Percentiles rank a stretch among this genome's conserved stretches.
Conservation (phyloP, 169 alveolate genomes). For the Plasmodium coatneyi region DNA sequence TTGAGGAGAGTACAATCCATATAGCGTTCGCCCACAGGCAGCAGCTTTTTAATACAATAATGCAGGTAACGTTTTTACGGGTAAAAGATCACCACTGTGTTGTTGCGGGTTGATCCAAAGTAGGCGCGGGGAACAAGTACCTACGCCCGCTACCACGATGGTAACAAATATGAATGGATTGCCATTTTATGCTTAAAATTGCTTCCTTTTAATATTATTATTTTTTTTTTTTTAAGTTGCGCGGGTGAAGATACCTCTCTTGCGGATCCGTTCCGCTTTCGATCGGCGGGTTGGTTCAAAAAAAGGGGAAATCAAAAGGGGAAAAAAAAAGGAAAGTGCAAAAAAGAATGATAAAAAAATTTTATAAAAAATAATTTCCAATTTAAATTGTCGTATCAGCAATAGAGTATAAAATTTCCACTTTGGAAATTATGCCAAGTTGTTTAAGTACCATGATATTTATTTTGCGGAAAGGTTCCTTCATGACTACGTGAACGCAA, state of each 20-base stretch:
- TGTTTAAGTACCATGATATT: constrained; percentile 54
- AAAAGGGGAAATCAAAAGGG: too few species aligned
- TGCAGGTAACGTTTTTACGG: neutral
- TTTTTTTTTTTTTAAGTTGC: neutral
- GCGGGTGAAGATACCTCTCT: neutral
- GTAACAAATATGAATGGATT: neutral
- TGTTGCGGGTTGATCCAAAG: neutral
- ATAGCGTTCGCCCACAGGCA: neutral
- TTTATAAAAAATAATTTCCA: constrained; percentile 50
- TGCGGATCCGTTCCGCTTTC: neutral
- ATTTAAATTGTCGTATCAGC: constrained; percentile 24
- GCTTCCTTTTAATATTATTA: neutral
- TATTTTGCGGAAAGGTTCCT: constrained; percentile 47
- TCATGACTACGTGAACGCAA: constrained; percentile 28
- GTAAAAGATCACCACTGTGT: neutral
- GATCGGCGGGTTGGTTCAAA: neutral
- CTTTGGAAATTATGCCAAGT: constrained; percentile 33
- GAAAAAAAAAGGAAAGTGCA: neutral
- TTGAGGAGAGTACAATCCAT: neutral
- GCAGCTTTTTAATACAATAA: neutral
- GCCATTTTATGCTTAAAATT: neutral
- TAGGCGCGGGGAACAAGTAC: neutral
- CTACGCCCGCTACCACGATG: neutral
- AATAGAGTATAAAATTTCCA: constrained; percentile 14
- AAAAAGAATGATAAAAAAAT: constrained; percentile 5